Evolutionary conservation across 108 stramenopile genomes (phyloP).

Genomic region (Aurantiochytrium sp.): DNA sequence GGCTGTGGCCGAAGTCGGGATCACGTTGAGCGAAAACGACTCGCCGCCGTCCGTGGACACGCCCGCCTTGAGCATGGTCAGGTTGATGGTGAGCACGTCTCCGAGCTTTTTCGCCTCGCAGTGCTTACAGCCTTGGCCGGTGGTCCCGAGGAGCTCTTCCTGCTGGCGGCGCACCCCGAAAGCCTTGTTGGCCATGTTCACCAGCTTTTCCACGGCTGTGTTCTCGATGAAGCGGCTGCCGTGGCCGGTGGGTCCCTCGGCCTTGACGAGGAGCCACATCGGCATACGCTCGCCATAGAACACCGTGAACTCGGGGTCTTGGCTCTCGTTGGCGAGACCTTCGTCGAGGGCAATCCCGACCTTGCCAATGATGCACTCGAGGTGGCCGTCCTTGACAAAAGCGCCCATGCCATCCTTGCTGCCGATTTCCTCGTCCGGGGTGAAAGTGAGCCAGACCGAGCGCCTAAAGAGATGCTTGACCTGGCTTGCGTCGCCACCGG

Average conservation of each 20-base stretch:
- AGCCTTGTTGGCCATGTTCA: conserved; percentile 76
- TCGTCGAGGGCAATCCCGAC: conserved; percentile 81
- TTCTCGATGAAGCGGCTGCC: conserved; percentile 85
- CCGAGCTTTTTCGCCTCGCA: conserved; percentile 72
- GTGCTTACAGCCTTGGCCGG: conserved; percentile 48
- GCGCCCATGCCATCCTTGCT: conserved; percentile 75
- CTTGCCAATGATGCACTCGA: conserved; percentile 36
- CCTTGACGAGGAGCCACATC: conserved; percentile 80
- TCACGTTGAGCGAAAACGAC: conserved; percentile 75
- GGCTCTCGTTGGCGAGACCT: conserved; percentile 63
- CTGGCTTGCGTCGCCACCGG: background rate
- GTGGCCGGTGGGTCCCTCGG: conserved; percentile 85
- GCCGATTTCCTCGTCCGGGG: conserved; percentile 69
- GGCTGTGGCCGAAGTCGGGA: conserved; percentile 77
- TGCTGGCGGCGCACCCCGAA: conserved; percentile 77
- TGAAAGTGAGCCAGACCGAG: conserved; percentile 51
- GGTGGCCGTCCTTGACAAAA: conserved; percentile 66
- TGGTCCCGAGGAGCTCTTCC: conserved; percentile 64
- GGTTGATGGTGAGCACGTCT: conserved; percentile 89
- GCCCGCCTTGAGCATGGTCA: conserved; percentile 84
- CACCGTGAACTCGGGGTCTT: conserved; percentile 71
- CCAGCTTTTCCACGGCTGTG: conserved; percentile 85
- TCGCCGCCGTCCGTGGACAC: conserved; percentile 56
- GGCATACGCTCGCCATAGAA: conserved; percentile 92
- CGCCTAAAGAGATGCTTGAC: conserved; percentile 37